phyloP scores from a whole-genome alignment of 2,329 filamentous ascomycete species.

The Byssothecium circinans region DNA sequence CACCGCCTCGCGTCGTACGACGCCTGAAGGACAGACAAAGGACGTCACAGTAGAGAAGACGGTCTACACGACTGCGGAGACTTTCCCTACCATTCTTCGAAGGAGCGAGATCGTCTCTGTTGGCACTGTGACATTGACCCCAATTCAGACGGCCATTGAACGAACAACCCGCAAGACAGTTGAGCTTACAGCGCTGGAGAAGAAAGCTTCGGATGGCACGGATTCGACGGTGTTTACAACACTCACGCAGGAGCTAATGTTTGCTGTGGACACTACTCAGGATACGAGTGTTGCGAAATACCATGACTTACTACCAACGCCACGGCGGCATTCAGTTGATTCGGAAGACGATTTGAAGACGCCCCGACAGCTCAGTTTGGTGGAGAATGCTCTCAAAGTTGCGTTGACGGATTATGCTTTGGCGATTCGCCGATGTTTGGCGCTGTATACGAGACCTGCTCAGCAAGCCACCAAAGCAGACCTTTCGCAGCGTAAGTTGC shows the following conservation, averaged over 20 bases:
- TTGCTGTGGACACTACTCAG: constrained; percentile 73
- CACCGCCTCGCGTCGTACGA: constrained; percentile 71
- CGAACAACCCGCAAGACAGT: constrained; percentile 87
- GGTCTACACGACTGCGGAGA: constrained; percentile 78
- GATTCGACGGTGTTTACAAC: constrained; percentile 64
- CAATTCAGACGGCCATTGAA: constrained; percentile 87
- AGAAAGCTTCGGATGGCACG: constrained; percentile 71
- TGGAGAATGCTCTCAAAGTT: constrained; percentile 80
- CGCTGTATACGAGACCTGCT: constrained; percentile 65
- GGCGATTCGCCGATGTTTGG: constrained; percentile 79
- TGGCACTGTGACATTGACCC: constrained; percentile 67
- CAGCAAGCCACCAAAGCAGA: constrained; percentile 63
- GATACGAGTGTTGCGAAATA: constrained; percentile 80
- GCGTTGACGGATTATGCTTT: constrained; percentile 87
- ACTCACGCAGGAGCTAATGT: constrained; percentile 73
- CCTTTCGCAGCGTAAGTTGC: constrained; percentile 64
- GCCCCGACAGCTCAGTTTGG: constrained; percentile 51
- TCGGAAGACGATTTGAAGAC: constrained; percentile 46
- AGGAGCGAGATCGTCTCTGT: constrained; percentile 79
- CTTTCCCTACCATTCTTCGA: constrained; percentile 87
- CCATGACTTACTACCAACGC: constrained; percentile 68
- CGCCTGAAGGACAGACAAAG: constrained; percentile 64
- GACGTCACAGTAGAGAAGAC: constrained; percentile 83
- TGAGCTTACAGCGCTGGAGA: constrained; percentile 77
- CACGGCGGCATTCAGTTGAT: constrained; percentile 38